Base-by-base conservation (phyloP, 768 basidiomycete species). In the Mycena kentingensis region DNA sequence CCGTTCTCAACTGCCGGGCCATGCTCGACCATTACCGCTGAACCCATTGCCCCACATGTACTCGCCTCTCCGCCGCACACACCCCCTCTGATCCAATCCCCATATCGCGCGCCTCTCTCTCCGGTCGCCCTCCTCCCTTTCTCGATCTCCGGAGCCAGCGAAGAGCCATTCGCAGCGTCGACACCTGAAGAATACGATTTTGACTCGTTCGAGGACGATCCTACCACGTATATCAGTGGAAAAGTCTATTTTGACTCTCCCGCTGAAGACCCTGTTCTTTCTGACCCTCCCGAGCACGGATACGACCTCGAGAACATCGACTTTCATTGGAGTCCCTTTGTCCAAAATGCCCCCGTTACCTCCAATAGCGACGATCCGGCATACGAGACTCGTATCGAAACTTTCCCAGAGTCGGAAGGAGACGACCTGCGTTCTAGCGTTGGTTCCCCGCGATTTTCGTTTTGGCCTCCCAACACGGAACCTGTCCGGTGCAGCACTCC, bases 251-350 rank as follows among this genome's bases (percentile, higher is more conserved):
- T 80, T 58, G 78, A 82, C 61, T 79, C 77, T 2, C 79, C 79
- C 2, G 70, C 72, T 26, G 78, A 81, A 52, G 78, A 80, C 55
- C 77, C 77, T 31, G 73, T 76, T 26, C 71, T 71, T 57, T 71
- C 74, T 58, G 67, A 67, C 47, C 55, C 69, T 26, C 64, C 74
- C 31, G 64, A 71, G 22, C 44, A 58, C 37, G 62, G 61, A 42
- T 76, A 72, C 54, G 68, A 70, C 24, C 58, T 79, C 35, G 71
- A 77, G 53, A 65, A 61, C 4, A 66, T 85, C 8, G 79, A 80
- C 59, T 87, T 86, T 57, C 73, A 63, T 46, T 86, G 85, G 84
- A 65, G 69, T 39, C 77, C 77, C 8, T 87, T 85, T 57, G 61
- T 76, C 49, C 64, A 70, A 43, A 70, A 71, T 39, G 48, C 44